phyloP scores from a whole-genome alignment of 1,139 yeast genomes.

The Candida glucosophila region DNA sequence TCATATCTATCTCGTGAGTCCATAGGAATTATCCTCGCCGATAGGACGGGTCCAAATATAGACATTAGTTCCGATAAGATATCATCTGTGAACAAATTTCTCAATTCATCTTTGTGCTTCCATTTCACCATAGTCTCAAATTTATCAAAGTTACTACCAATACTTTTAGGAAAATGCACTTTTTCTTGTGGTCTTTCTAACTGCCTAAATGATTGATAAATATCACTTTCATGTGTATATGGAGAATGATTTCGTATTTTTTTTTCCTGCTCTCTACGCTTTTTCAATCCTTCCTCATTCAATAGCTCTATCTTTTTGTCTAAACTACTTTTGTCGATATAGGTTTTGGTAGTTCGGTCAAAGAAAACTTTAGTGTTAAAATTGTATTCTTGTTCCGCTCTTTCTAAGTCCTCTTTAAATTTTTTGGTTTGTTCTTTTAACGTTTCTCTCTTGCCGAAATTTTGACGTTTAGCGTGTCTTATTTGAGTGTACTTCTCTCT shows the following conservation, averaged over 20 bases:
- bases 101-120: conserved; percentile 33
- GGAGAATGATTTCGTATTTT: conserved; percentile 3
- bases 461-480: conserved; percentile 10
- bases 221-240: conserved; percentile 1
- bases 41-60: conserved; percentile 33
- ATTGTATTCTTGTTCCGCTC: conserved; percentile 16
- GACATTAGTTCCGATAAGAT: conserved; percentile 32
- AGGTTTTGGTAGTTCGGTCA: conserved; percentile 5
- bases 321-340: conserved; percentile 6
- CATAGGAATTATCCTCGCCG: conserved; percentile 9
- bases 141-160: background rate
- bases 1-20: conserved; percentile 22
- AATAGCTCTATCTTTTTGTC: conserved; percentile 18
- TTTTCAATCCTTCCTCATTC: conserved; percentile 21
- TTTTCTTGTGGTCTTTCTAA: conserved; percentile 6
- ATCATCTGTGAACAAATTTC: conserved; percentile 20
- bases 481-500: conserved; percentile 29
- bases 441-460: conserved; percentile 8
- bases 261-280: conserved; percentile 16
- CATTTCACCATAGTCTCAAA: conserved; percentile 24
- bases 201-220: conserved; percentile 15
- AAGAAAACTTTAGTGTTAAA: conserved; percentile 4
- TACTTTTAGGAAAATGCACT: background rate
- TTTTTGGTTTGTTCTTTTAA: conserved; percentile 18
- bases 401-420: conserved; percentile 26